Conservation (phyloP, 805 yeast genomes). For the Candida vaughaniae region DNA sequence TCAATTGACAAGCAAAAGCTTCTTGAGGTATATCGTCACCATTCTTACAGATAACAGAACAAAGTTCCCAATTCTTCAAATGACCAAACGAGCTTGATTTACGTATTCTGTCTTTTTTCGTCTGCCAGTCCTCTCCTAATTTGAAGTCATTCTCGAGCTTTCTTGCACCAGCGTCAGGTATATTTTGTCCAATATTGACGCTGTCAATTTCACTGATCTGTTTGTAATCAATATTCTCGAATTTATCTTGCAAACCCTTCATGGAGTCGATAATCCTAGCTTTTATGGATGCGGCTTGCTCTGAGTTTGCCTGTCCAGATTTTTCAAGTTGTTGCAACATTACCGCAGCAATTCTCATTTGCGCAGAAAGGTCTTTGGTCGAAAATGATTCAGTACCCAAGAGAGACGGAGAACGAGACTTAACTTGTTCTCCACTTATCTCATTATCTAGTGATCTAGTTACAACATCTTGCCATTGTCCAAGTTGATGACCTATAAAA, state of each 20-base stretch:
- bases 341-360: constrained; percentile 94
- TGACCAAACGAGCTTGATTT: constrained; percentile 80
- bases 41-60: constrained; percentile 93
- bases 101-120: constrained; percentile 78
- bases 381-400: background rate
- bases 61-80: constrained; percentile 87
- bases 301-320: constrained; percentile 55
- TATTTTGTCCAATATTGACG: too few relatives aligned
- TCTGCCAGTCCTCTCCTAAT: constrained; percentile 91
- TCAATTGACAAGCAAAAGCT: constrained; percentile 95
- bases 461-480: too few relatives aligned
- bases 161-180: constrained; percentile 71
- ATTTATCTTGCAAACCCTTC: constrained; percentile 38
- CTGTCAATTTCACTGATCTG: constrained; percentile 56
- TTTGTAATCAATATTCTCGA: constrained; percentile 36
- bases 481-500: too few relatives aligned
- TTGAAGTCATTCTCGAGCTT: constrained; percentile 90
- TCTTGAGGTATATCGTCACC: constrained; percentile 96
- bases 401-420: background rate
- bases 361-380: constrained; percentile 67
- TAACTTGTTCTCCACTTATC: background rate
- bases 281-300: constrained; percentile 31
- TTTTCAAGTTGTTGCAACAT: constrained; percentile 89
- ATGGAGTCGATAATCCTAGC: constrained; percentile 31
- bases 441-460: constrained; percentile 2